These are phyloP conservation scores for Huntiella abstrusa DNA, from an alignment of 2,329 filamentous ascomycete genomes.

Conservation along the genomic window DNA sequence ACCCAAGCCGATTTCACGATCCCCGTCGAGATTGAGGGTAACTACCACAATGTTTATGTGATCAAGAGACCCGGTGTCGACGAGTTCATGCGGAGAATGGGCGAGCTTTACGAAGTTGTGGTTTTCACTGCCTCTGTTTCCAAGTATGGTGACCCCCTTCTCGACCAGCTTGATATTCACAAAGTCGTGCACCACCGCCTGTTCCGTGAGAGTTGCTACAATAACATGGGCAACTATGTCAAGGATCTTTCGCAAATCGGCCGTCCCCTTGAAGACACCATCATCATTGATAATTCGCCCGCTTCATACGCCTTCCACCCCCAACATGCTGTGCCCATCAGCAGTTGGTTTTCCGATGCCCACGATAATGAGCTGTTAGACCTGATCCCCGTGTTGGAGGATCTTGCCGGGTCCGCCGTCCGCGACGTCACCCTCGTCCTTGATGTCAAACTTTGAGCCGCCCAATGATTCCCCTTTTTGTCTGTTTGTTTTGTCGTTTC, in stretches of 20 bases:
- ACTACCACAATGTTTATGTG: slow-evolving; percentile 98
- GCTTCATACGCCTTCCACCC: slow-evolving; percentile 99
- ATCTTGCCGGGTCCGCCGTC: slow-evolving; percentile 74
- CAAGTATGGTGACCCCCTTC: slow-evolving; percentile 91
- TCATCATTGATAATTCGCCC: slow-evolving; percentile 98
- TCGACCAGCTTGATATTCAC: slow-evolving; percentile 95
- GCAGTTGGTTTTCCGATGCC: slow-evolving; percentile 98
- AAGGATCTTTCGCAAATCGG: slow-evolving; percentile 97
- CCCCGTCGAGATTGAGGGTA: slow-evolving; percentile 94
- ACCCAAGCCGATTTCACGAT: slow-evolving; percentile 98
- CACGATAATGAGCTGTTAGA: slow-evolving; percentile 98
- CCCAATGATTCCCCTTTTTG: slow-evolving; percentile 15
- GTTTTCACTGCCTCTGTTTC: slow-evolving; percentile 97
- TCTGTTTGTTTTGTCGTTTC: slow-evolving; percentile 16
- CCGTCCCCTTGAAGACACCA: slow-evolving; percentile 86
- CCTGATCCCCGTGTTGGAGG: slow-evolving; percentile 93
- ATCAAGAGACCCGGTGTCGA: slow-evolving; percentile 98
- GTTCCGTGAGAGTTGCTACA: slow-evolving; percentile 97
- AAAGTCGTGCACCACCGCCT: slow-evolving; percentile 88
- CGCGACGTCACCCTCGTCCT: slow-evolving; percentile 93
- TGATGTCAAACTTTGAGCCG: slow-evolving; percentile 57
- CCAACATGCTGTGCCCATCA: slow-evolving; percentile 95
- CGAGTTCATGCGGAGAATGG: slow-evolving; percentile 96
- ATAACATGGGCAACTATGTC: slow-evolving; percentile 98
- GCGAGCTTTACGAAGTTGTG: slow-evolving; percentile 93